phyloP scores from a whole-genome alignment of 2,329 filamentous ascomycete species.

The Venturia carpophila region DNA sequence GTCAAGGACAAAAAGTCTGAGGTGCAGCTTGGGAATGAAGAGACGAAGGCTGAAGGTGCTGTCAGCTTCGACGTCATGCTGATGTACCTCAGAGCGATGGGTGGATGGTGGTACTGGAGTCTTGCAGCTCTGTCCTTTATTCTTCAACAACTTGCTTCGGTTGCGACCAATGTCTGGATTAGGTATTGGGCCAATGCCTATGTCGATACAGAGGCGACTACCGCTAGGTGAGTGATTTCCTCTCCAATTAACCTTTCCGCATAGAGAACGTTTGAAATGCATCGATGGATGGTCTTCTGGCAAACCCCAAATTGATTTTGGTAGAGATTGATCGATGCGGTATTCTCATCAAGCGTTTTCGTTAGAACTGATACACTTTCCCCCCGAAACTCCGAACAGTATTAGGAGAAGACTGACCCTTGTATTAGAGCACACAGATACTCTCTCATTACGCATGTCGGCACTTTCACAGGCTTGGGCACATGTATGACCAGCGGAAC shows the following conservation, averaged over 20 bases:
- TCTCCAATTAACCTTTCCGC: no score
- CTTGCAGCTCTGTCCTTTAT: slow-evolving; percentile 67
- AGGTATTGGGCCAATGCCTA: slow-evolving; percentile 93
- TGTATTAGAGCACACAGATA: slow-evolving; percentile 26
- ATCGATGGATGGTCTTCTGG: no score
- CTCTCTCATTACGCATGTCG: slow-evolving; percentile 37
- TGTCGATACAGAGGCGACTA: slow-evolving; percentile 39
- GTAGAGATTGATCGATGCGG: no score
- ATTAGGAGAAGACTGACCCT: no score
- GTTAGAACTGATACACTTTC: no score
- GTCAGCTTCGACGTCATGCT: slow-evolving; percentile 82
- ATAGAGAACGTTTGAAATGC: no score
- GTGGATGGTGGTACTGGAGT: slow-evolving; percentile 93
- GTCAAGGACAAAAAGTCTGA: slow-evolving; percentile 35
- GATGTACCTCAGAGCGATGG: slow-evolving; percentile 85
- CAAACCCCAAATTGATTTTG: no score
- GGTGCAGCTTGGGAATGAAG: slow-evolving; percentile 39
- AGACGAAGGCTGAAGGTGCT: slow-evolving; percentile 75
- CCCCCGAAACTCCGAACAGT: no score
- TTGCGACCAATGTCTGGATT: slow-evolving; percentile 92
- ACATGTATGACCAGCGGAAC: slow-evolving; percentile 44
- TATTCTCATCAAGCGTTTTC: no score
- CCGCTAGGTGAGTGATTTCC: slow-evolving; percentile 21
- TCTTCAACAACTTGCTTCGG: slow-evolving; percentile 73
- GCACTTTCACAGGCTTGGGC: slow-evolving; percentile 36